These are phyloP conservation scores for Thozetella sp. DNA, from an alignment of 495 filamentous ascomycete species.

Conservation along the genomic window DNA sequence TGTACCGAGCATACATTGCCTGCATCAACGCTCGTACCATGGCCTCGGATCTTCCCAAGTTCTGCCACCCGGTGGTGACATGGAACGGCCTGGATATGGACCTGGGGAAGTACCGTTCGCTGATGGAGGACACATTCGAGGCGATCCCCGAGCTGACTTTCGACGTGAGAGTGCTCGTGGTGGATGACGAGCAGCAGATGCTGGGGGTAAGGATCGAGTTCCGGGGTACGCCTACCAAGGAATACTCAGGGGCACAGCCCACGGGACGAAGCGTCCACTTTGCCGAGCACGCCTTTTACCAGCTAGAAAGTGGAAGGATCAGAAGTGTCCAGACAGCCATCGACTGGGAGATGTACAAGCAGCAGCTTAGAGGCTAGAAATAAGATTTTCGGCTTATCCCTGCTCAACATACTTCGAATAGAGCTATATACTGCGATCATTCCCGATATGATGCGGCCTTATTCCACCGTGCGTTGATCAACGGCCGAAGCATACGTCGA, in stretches of 20 bases:
- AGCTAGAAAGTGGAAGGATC: conserved; percentile 32
- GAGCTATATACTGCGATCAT: not conserved
- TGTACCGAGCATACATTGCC: conserved; percentile 24
- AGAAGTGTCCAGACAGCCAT: conserved; percentile 31
- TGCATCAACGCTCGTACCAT: conserved; percentile 29
- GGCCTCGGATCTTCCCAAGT: conserved; percentile 18
- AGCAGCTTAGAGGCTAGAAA: conserved; percentile 14
- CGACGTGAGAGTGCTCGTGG: conserved; percentile 18
- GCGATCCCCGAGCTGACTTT: conserved; percentile 26
- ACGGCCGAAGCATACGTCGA: too few species aligned
- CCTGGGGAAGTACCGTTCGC: conserved; percentile 18
- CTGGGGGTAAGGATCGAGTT: conserved; percentile 27
- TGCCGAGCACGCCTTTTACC: conserved; percentile 32
- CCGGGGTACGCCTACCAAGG: conserved; percentile 24
- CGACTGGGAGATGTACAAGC: conserved; percentile 28
- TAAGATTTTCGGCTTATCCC: too few species aligned
- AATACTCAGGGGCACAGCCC: conserved; percentile 13
- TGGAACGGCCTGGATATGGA: conserved; percentile 23
- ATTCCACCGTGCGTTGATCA: too few species aligned
- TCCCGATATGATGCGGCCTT: not conserved
- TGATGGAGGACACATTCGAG: conserved; percentile 24
- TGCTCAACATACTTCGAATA: too few species aligned
- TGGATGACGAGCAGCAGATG: conserved; percentile 20
- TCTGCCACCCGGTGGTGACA: conserved; percentile 21
- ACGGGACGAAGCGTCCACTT: conserved; percentile 23